Conservation (phyloP, 228 moss, liverwort and hornwort species). For the Sphagnum fallax region DNA sequence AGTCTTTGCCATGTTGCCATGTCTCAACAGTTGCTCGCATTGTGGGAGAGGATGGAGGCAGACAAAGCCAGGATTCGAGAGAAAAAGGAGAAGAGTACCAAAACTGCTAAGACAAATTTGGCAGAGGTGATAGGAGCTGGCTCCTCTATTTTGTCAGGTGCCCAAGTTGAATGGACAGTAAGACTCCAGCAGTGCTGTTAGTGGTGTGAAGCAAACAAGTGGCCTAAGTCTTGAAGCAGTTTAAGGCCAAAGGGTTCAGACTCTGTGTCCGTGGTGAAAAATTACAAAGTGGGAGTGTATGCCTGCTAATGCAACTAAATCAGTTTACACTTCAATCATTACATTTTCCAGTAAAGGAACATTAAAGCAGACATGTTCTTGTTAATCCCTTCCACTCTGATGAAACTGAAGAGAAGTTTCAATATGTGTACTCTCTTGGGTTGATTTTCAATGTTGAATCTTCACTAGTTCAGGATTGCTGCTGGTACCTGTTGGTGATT, state of each 20-base stretch:
- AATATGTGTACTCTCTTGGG: too few species aligned
- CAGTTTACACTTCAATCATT: slow-evolving; percentile 87
- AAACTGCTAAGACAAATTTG: slow-evolving; percentile 2
- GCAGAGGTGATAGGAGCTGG: not conserved
- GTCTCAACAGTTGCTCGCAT: slow-evolving; percentile 2
- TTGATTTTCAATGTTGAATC: too few species aligned
- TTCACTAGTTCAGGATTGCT: too few species aligned
- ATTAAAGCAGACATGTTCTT: slow-evolving; percentile 89
- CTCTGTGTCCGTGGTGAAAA: slow-evolving; percentile 61
- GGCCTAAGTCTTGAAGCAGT: slow-evolving; percentile 24
- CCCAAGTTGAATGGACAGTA: slow-evolving; percentile 8
- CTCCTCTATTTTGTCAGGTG: not conserved
- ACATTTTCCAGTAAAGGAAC: slow-evolving; percentile 85
- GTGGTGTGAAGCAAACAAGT: slow-evolving; percentile 48
- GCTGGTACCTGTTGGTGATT: too few species aligned
- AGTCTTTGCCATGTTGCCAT: too few species aligned
- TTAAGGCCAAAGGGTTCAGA: slow-evolving; percentile 82
- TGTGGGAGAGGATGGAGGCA: slow-evolving; percentile 39
- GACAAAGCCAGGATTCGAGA: slow-evolving; percentile 24
- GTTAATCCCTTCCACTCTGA: slow-evolving; percentile 90
- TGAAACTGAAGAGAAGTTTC: slow-evolving; percentile 47
- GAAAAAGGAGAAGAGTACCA: slow-evolving; percentile 26
- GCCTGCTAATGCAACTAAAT: slow-evolving; percentile 75
- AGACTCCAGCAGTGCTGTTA: slow-evolving; percentile 2
- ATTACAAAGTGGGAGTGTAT: slow-evolving; percentile 75